Base-by-base conservation (phyloP, 139 green algal genomes). In the Haematococcus sp. region DNA sequence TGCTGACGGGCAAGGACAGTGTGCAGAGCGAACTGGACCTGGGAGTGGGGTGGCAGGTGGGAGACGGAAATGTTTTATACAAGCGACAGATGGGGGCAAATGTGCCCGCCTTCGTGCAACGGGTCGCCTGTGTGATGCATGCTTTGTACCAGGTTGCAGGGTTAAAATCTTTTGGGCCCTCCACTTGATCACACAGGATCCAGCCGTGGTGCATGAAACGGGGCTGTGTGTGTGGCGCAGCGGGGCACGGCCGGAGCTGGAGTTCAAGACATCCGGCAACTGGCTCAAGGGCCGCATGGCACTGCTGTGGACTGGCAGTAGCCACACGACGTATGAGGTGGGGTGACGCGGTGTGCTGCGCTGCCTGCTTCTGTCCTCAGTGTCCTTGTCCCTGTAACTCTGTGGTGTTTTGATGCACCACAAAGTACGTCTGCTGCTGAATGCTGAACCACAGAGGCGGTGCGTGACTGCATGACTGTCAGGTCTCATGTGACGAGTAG, bases 171-270 rank as follows among this genome's bases (percentile, higher is more conserved):
- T 55, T 23, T 55, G 16, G 46, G 33, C 54, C n/a, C n/a, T n/a
- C n/a, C n/a, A n/a, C n/a, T n/a, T n/a, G n/a, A n/a, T 19, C 20
- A 13, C 23, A 7, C 61, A 70, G 58, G 58, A 77, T 60, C 71
- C 71, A 3, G 59, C 59, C 3, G 74, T 83, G 1, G 75, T 83
- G 25, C 49, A 27, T 13, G 71, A 83, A 49, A 78, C 77, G 25
- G 77, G 77, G 3, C 66, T 83, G 46, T 83, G 77, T 49, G 77
- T 83, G 2, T 83, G 77, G 77, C 66, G 59, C 44, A 83, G 77
- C 25, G 71, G 71, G 16, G 25, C 61, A 1, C 59, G 27, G 11
- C 70, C 75, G 25, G 49, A 55, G 30, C 70, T 82, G 20, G 76
- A 76, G 22, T 82, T 82, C 76, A 82, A 82, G 30, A 56, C 40